Percentiles rank a stretch among this genome's conserved stretches.
Evolutionary conservation across 1,284 basidiomycete genomes (phyloP).

Genomic region (Coniferiporia weirii): DNA sequence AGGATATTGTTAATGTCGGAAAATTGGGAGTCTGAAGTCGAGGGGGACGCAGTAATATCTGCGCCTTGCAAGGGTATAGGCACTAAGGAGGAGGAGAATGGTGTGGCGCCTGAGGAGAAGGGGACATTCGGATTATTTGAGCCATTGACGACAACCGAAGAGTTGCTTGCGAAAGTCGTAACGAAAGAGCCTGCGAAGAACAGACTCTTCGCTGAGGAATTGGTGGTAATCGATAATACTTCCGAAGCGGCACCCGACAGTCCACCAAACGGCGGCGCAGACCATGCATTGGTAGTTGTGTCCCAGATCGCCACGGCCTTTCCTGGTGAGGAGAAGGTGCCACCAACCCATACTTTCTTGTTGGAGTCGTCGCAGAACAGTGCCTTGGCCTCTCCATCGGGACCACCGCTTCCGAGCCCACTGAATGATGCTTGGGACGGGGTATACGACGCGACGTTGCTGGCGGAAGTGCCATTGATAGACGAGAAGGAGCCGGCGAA

Average conservation of each 20-base stretch:
- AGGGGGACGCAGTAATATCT: constrained; percentile 67
- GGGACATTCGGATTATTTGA: constrained; percentile 75
- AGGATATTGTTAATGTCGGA: constrained; percentile 70
- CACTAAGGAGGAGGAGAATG: constrained; percentile 86
- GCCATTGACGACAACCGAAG: constrained; percentile 46
- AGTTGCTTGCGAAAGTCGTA: constrained; percentile 62
- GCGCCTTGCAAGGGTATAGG: constrained; percentile 73
- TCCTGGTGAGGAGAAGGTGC: constrained; percentile 68
- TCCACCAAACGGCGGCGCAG: constrained; percentile 76
- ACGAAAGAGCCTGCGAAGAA: constrained; percentile 89
- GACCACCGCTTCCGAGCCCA: constrained; percentile 52
- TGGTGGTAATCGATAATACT: constrained; percentile 76
- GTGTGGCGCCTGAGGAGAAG: constrained; percentile 71
- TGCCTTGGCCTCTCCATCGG: constrained; percentile 69
- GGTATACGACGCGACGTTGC: constrained; percentile 72
- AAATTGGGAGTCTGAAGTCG: constrained; percentile 60
- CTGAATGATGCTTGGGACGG: constrained; percentile 54
- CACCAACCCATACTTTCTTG: constrained; percentile 81
- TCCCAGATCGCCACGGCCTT: constrained; percentile 82
- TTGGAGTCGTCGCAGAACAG: constrained; percentile 78
- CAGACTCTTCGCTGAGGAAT: constrained; percentile 66
- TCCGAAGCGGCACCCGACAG: constrained; percentile 65
- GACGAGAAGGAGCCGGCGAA: constrained; percentile 75
- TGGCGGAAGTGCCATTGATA: constrained; percentile 49
- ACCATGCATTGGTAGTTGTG: constrained; percentile 60